Percentiles rank a stretch among this genome's conserved stretches.
phyloP scores from a whole-genome alignment of 139 green algal genomes.

The Tetradesmus obliquus region DNA sequence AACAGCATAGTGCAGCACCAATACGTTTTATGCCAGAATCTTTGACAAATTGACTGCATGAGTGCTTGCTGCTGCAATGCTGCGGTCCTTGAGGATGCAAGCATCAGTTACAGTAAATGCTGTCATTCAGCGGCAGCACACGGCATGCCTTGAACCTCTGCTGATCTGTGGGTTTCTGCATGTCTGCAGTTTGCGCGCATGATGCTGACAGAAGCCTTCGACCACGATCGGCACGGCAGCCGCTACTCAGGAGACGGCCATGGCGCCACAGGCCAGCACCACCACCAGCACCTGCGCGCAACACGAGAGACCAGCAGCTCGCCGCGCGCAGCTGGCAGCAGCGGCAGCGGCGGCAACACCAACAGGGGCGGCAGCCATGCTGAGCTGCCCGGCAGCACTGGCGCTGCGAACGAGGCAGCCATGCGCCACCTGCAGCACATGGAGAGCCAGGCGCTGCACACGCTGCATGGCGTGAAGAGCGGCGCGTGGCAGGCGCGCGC shows the following conservation, averaged over 20 bases:
- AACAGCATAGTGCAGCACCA: neutral
- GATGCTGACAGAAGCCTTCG: constrained; percentile 32
- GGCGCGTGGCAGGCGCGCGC: constrained; percentile 15
- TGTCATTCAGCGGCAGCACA: too few relatives aligned
- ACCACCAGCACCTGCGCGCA: neutral
- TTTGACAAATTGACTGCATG: neutral
- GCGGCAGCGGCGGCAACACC: neutral
- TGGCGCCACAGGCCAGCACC: neutral
- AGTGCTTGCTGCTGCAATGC: too few relatives aligned
- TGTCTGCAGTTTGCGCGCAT: constrained; percentile 35
- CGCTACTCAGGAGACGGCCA: neutral
- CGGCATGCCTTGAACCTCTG: too few relatives aligned
- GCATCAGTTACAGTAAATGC: too few relatives aligned
- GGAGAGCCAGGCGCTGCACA: neutral
- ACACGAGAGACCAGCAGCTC: neutral
- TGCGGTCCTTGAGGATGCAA: too few relatives aligned
- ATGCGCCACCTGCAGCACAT: neutral
- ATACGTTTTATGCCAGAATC: neutral
- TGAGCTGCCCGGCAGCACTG: neutral
- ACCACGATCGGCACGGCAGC: constrained; percentile 8
- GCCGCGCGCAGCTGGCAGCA: neutral
- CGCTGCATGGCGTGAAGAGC: constrained; percentile 35
- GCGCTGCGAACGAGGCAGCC: neutral
- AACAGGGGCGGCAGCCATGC: neutral
- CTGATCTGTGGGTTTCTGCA: neutral